Base-by-base conservation (phyloP, 495 filamentous ascomycete species). In the Tuber aestivum region DNA sequence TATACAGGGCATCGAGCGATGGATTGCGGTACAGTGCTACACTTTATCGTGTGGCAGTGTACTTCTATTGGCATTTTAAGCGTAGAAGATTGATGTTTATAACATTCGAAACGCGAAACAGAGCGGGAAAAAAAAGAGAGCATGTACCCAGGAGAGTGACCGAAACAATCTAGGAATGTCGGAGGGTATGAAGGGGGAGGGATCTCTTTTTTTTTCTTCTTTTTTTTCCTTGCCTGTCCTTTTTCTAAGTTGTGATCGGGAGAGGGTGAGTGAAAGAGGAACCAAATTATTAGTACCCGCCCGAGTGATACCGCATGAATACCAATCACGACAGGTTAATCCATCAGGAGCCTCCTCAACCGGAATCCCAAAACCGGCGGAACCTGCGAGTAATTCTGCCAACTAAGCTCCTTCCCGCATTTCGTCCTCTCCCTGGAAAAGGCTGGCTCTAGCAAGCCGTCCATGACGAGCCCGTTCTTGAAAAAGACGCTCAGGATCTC, bases 401-500 rank as follows among this genome's bases (percentile, higher is more conserved):
- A 80, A 7, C 83, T 78, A 48, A 84, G 79, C 10, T 83, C 45
- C 68, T 81, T 81, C 18, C 77, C 72, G 23, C 77, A 70, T 20
- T 65, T 69, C 3, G 16, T 35, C 61, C 84, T 80, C 20, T 77
- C 82, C 14, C 79, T 74, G 12, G 80, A 77, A 70, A 86, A 86
- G 0, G 83, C 83, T 21, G 84, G 83, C 78, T 86, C 85, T 65
- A 86, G 85, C 71, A 86, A 76, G 14, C 80, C 84, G 70, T 86
- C 85, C 82, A 86, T 78, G 71, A 84, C 83, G 32, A 86, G 74
- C 1, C 83, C 83, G 21, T 69, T 73, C 42, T 72, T 75, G 82
- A 86, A 85, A 72, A 86, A 86, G 37, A 73, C 74, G n/a, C 71
- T 72, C 21, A 86, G 80, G 7, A 86, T 80, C 65, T 86, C 85